These are phyloP conservation scores for Apiospora saccharicola DNA, from an alignment of 2,329 filamentous ascomycete genomes.

Conservation along the genomic window DNA sequence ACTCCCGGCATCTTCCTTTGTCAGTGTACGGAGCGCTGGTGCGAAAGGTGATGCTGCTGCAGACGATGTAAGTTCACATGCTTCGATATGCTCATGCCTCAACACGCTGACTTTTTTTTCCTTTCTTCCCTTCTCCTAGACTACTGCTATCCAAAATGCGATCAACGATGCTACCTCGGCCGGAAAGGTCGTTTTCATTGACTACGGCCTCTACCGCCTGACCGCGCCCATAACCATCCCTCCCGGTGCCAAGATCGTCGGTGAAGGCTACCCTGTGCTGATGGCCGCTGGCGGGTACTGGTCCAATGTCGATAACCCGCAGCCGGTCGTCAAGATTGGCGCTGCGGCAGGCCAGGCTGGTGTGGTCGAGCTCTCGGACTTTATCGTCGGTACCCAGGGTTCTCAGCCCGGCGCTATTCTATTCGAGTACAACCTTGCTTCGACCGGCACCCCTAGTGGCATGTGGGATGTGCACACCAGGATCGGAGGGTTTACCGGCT, in stretches of 20 bases:
- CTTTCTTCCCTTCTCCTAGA: conserved; percentile 39
- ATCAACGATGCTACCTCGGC: conserved; percentile 57
- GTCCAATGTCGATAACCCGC: conserved; percentile 63
- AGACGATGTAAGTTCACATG: conserved; percentile 63
- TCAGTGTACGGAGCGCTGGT: conserved; percentile 60
- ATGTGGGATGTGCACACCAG: conserved; percentile 82
- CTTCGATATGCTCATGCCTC: conserved; percentile 57
- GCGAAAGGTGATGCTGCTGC: conserved; percentile 74
- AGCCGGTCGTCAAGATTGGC: conserved; percentile 73
- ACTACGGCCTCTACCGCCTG: conserved; percentile 62
- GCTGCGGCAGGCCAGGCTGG: conserved; percentile 65
- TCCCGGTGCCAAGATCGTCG: conserved; percentile 45
- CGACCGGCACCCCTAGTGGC: conserved; percentile 53
- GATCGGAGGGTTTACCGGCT: conserved; percentile 75
- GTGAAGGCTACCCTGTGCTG: conserved; percentile 48
- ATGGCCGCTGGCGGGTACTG: conserved; percentile 65
- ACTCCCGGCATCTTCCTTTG: conserved; percentile 63
- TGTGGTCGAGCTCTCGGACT: conserved; percentile 74
- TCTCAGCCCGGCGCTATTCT: conserved; percentile 72
- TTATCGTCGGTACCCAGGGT: conserved; percentile 74
- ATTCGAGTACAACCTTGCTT: conserved; percentile 75
- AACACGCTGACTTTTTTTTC: background rate
- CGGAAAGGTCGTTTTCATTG: conserved; percentile 63
- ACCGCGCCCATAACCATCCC: conserved; percentile 57
- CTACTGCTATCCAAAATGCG: conserved; percentile 63